Percentiles rank a stretch among this genome's conserved stretches.
These are phyloP conservation scores for Rhodotorula sp. DNA, from an alignment of 1,284 basidiomycete species.

Conservation along the genomic window DNA sequence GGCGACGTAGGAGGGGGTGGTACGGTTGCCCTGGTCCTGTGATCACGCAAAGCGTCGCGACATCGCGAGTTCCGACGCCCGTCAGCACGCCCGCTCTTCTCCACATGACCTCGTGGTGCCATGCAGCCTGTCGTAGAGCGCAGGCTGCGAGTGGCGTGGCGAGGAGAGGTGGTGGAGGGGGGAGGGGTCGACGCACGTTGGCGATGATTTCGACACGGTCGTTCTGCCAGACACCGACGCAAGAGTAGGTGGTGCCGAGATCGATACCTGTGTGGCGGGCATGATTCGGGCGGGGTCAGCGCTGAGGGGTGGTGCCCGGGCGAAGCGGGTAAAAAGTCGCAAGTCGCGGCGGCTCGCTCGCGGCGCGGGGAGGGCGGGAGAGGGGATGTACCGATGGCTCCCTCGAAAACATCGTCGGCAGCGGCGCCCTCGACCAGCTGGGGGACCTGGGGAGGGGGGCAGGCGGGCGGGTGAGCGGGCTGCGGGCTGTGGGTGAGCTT, in stretches of 20 bases:
- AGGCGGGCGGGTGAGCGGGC: background rate
- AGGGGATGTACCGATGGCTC: slow-evolving; percentile 39
- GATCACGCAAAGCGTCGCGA: background rate
- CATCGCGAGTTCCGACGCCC: background rate
- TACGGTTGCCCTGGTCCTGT: slow-evolving; percentile 83
- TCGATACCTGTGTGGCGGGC: slow-evolving; percentile 35
- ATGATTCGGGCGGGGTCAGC: background rate
- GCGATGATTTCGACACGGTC: slow-evolving; percentile 96
- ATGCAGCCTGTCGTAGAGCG: background rate
- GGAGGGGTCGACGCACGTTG: slow-evolving; percentile 25
- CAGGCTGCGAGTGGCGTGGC: background rate
- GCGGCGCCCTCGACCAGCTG: slow-evolving; percentile 42
- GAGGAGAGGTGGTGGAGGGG: background rate
- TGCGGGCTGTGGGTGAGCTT: background rate
- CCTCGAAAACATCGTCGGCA: slow-evolving; percentile 41
- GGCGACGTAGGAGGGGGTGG: slow-evolving; percentile 98
- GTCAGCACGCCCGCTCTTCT: background rate
- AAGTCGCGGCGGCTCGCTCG: background rate
- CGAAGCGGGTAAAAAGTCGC: background rate
- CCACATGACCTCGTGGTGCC: background rate
- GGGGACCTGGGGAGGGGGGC: slow-evolving; percentile 25
- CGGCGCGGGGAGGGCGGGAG: background rate
- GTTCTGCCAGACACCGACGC: slow-evolving; percentile 95
- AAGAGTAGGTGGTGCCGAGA: slow-evolving; percentile 51
- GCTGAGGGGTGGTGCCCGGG: background rate